Conservation (phyloP, 257 asterid genomes). For the Osmanthus fragrans region DNA sequence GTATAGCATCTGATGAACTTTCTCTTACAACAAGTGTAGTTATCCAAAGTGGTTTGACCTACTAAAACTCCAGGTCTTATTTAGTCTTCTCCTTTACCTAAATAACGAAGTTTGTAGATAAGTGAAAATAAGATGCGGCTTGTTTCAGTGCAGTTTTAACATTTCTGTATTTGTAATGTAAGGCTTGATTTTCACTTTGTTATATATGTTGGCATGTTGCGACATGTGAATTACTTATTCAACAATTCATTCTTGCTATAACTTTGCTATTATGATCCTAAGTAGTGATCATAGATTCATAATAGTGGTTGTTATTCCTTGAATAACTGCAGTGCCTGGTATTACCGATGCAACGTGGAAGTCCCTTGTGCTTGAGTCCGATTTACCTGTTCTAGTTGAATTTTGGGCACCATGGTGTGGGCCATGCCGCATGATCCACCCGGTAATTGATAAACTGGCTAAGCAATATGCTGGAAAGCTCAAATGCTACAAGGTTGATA, state of each 20-base stretch:
- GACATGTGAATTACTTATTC: not conserved
- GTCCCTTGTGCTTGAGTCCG: slow-evolving; percentile 50
- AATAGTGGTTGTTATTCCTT: not conserved
- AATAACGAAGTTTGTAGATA: not conserved
- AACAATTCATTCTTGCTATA: not conserved
- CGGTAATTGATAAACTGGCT: slow-evolving; percentile 76
- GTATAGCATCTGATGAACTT: not conserved
- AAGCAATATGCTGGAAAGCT: slow-evolving; percentile 70
- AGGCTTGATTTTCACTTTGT: not conserved
- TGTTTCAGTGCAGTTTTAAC: not conserved
- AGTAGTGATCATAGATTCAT: not conserved
- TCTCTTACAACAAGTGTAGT: not conserved
- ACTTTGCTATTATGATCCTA: not conserved
- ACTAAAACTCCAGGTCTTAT: not conserved
- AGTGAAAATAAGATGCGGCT: not conserved
- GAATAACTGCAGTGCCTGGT: slow-evolving; percentile 56
- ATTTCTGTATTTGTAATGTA: not conserved
- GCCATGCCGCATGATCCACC: slow-evolving; percentile 94
- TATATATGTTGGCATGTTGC: not conserved
- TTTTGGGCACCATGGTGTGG: slow-evolving; percentile 99
- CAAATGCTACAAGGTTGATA: slow-evolving; percentile 84
- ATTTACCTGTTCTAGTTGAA: slow-evolving; percentile 75
- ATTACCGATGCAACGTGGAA: slow-evolving; percentile 64
- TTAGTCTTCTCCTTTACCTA: not conserved
- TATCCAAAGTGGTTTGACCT: not conserved